These are phyloP conservation scores for Exophiala spinifera DNA, from an alignment of 2,329 filamentous ascomycete genomes.

Conservation along the genomic window DNA sequence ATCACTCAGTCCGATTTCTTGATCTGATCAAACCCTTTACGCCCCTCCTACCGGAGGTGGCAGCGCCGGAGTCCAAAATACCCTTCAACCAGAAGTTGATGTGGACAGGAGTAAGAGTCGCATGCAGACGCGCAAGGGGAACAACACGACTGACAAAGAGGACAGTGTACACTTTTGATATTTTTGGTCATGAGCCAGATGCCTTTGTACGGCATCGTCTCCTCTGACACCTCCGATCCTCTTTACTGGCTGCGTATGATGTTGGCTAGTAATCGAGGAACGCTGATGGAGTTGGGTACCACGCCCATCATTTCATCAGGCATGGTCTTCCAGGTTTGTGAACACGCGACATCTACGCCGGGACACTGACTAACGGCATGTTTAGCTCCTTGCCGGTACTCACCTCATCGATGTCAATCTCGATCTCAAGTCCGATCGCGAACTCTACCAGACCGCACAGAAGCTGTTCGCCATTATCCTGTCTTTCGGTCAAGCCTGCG, in stretches of 20 bases:
- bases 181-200: constrained; percentile 99
- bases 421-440: constrained; percentile 98
- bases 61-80: constrained; percentile 96
- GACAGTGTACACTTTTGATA: constrained; percentile 80
- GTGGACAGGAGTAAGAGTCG: constrained; percentile 69
- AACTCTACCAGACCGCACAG: constrained; percentile 99
- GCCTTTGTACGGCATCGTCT: constrained; percentile 98
- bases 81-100: constrained; percentile 98
- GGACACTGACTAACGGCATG: constrained; percentile 8
- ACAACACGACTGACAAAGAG: constrained; percentile 16
- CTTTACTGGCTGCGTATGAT: constrained; percentile 99
- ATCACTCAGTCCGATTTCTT: constrained; percentile 82
- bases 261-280: constrained; percentile 97
- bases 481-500: constrained; percentile 93
- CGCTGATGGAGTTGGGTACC: constrained; percentile 93
- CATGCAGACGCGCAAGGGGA: not conserved
- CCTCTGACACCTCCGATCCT: constrained; percentile 95
- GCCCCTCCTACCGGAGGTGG: constrained; percentile 98
- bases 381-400: constrained; percentile 88
- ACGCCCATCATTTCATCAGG: constrained; percentile 99
- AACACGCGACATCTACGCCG: not conserved
- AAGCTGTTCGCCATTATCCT: constrained; percentile 98
- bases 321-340: constrained; percentile 91
- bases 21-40: constrained; percentile 99
- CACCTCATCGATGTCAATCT: constrained; percentile 99